Percentiles rank a stretch among this genome's conserved stretches.
phyloP scores from a whole-genome alignment of 2,329 filamentous ascomycete genomes.

The Emergomyces pasteurianus region DNA sequence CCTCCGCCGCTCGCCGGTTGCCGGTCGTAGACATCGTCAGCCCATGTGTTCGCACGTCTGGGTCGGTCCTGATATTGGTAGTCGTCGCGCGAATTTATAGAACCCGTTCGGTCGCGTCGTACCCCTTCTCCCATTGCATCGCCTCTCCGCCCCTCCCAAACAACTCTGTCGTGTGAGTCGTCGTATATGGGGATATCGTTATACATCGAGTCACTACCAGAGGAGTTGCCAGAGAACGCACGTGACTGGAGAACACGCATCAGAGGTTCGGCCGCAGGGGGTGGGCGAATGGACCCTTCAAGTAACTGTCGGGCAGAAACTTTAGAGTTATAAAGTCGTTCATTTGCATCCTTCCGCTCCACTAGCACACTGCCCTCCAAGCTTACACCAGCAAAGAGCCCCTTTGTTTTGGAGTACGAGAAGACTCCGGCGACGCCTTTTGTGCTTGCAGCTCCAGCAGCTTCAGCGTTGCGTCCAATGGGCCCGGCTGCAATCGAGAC shows the following conservation, averaged over 20 bases:
- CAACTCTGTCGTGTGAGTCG: slow-evolving; percentile 65
- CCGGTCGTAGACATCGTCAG: slow-evolving; percentile 38
- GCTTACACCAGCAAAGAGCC: slow-evolving; percentile 88
- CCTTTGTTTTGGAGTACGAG: slow-evolving; percentile 96
- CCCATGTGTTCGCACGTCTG: slow-evolving; percentile 37
- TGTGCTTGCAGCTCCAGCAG: slow-evolving; percentile 82
- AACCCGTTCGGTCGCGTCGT: slow-evolving; percentile 43
- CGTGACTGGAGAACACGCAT: slow-evolving; percentile 76
- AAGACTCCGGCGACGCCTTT: slow-evolving; percentile 86
- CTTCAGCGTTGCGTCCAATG: slow-evolving; percentile 87
- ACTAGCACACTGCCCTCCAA: slow-evolving; percentile 88
- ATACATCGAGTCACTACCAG: slow-evolving; percentile 60
- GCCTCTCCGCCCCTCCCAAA: slow-evolving; percentile 68
- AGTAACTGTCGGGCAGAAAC: slow-evolving; percentile 74
- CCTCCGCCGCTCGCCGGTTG: slow-evolving; percentile 16
- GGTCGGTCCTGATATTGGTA: slow-evolving; percentile 46
- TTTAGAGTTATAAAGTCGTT: slow-evolving; percentile 81
- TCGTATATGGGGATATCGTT: slow-evolving; percentile 90
- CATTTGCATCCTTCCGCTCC: slow-evolving; percentile 90
- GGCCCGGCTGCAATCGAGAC: slow-evolving; percentile 92
- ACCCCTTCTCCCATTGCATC: slow-evolving; percentile 58
- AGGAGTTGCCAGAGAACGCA: slow-evolving; percentile 57
- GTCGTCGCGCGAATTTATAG: slow-evolving; percentile 36
- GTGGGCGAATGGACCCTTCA: slow-evolving; percentile 62
- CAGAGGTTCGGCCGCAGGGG: slow-evolving; percentile 70